Base-by-base conservation (phyloP, 192 early-diverging fungal genomes). In the Umbelopsis ramanniana region DNA sequence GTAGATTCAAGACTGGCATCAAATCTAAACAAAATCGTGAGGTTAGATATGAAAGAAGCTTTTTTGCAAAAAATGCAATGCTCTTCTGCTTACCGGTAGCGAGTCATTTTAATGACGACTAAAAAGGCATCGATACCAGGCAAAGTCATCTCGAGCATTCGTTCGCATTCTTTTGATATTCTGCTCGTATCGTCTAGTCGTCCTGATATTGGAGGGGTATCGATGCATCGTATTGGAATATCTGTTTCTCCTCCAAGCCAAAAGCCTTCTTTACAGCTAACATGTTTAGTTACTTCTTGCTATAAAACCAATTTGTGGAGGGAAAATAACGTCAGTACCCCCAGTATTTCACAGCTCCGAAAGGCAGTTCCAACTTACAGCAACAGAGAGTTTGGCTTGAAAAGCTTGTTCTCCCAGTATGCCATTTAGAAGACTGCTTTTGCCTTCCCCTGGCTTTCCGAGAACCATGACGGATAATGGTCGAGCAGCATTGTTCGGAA, bases 271-370 rank as follows among this genome's bases (percentile, higher is more conserved):
- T 70, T 71, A 53, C 69, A 73, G 50, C 72, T 73, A 40, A 82
- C 81, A 69, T 73, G 74, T 46, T 82, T 74, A 0, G 81, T 82
- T 67, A 82, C 77, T 66, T 82, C 81, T 77, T 83, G 71, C 57
- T 37, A 43, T 43, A 43, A n/a, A n/a, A n/a, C n/a, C 40, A 43
- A 43, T 43, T 11, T 43, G 40, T 43, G n/a, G n/a, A n/a, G n/a
- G n/a, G n/a, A n/a, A n/a, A n/a, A n/a, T n/a, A 43, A 43, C 0
- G 40, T 43, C 11, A 43, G 40, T 12, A 8, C 38, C n/a, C n/a
- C n/a, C n/a, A 29, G 29, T 29, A 29, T 29, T 43, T 43, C 6
- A 43, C 40, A 43, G 40, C 40, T 43, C 40, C 40, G 37, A 14
- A 50, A 43, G 17, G 21, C 60, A 19, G 26, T 5, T 48, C 8